These are phyloP conservation scores for Simplicillium aogashimaense DNA, from an alignment of 2,329 filamentous ascomycete genomes.

Conservation along the genomic window DNA sequence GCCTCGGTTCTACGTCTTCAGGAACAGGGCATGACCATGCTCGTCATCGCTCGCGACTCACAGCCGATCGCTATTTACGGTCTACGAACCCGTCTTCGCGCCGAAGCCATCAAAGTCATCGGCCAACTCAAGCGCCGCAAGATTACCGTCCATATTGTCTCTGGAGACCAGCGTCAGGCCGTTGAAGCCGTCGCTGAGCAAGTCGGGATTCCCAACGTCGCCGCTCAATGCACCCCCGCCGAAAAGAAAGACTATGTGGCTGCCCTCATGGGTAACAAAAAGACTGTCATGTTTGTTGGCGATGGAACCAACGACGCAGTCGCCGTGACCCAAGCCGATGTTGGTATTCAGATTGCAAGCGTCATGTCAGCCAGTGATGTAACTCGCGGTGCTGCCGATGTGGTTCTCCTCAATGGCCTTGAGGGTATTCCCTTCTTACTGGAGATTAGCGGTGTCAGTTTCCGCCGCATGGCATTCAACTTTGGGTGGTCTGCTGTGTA, in stretches of 20 bases:
- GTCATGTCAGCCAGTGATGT: constrained; percentile 36
- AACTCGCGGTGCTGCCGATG: constrained; percentile 44
- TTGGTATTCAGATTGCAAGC: constrained; percentile 49
- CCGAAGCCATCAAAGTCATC: constrained; percentile 33
- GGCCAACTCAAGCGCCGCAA: constrained; percentile 30
- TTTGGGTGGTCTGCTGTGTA: constrained; percentile 54
- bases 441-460: constrained; percentile 27
- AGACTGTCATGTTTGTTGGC: constrained; percentile 45
- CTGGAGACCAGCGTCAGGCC: constrained; percentile 41
- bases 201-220: constrained; percentile 26
- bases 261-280: constrained; percentile 19
- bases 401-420: constrained; percentile 44
- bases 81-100: constrained; percentile 25
- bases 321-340: constrained; percentile 47
- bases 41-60: constrained; percentile 15
- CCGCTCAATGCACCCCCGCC: constrained; percentile 35
- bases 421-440: constrained; percentile 40
- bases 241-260: constrained; percentile 46
- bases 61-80: constrained; percentile 36
- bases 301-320: constrained; percentile 57
- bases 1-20: constrained; percentile 11
- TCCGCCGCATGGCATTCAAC: constrained; percentile 44
- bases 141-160: constrained; percentile 44
- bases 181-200: constrained; percentile 38
- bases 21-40: constrained; percentile 13